phyloP scores from a whole-genome alignment of 1,139 yeast genomes.

The Candida glucosophila region DNA sequence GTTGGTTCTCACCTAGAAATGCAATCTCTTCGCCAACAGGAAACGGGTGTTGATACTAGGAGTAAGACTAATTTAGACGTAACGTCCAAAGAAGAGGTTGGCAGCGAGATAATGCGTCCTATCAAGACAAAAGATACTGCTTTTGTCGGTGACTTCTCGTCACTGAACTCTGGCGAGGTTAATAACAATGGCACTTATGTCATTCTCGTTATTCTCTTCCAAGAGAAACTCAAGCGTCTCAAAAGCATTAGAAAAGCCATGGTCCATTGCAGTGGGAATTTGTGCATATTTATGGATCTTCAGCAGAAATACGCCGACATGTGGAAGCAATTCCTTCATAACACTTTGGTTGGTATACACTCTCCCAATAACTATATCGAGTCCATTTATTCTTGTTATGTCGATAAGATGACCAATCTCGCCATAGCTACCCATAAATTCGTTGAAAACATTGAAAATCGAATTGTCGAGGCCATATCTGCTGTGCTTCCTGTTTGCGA shows the following conservation, averaged over 20 bases:
- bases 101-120: no score
- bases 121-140: no score
- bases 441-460: slow-evolving; percentile 7
- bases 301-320: slow-evolving; percentile 10
- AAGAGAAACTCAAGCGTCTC: slow-evolving; percentile 5
- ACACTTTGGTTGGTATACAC: slow-evolving; percentile 4
- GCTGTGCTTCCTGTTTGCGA: slow-evolving; percentile 4
- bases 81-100: no score
- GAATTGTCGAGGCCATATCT: slow-evolving; percentile 6
- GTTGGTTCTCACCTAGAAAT: no score
- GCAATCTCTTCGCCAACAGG: no score
- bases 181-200: slow-evolving; percentile 2
- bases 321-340: slow-evolving; percentile 12
- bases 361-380: slow-evolving; percentile 6
- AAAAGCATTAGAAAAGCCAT: slow-evolving; percentile 4
- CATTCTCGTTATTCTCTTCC: slow-evolving; percentile 3
- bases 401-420: slow-evolving; percentile 9
- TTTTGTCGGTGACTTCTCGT: no score
- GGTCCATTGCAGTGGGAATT: slow-evolving; percentile 2
- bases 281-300: slow-evolving; percentile 6
- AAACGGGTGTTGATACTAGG: no score
- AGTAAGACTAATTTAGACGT: no score
- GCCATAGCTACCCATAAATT: slow-evolving; percentile 6
- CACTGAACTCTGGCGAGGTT: background rate
- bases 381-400: slow-evolving; percentile 12